Base-by-base conservation (phyloP, 75 land plant genomes). In the Picea glauca region DNA sequence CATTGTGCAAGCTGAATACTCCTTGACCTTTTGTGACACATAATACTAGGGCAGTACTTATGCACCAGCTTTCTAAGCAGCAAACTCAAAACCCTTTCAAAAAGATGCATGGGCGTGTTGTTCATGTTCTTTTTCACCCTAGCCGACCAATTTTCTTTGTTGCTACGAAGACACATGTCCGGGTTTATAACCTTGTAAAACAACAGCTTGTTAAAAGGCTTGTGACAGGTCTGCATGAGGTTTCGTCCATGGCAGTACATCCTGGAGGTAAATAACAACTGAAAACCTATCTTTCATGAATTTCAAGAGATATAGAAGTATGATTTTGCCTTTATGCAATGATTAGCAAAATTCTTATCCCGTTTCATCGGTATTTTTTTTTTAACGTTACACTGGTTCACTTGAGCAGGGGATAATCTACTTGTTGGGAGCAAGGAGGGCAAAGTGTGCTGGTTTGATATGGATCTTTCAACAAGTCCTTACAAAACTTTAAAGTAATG, bases 51-150 rank as follows among this genome's bases (percentile, higher is more conserved):
- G 87, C 99, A 76, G 84, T 97, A 46, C 81, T 94, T 43, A 87
- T 97, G 21, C 99, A 97, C 80, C 99, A 97, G 83, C 91, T 97
- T 15, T 90, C 99, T 8, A 97, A 93, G 87, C 94, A 90, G 72
- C 83, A 85, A 59, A 84, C 98, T 30, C 91, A 97, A 60, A 91
- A 85, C 77, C 90, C 94, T 4, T 92, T 93, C 65, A 89, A 85
- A 68, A 97, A 93, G 81, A 66, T 89, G 72, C 98, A 90, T 46
- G 99, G 99, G 2, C 87, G 92, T 78, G 92, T 93, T 40, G 94
- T 93, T 58, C 68, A 87, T 50, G 90, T 93, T 74, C 74, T 87
- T 23, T 97, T 97, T 77, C 99, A 97, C 78, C 99, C 99, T 8
- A 78, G 85, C 1, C 87, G 89, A 30, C 90, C 95, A 3, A 83